A percentile compares a stretch with the other conserved stretches of the same genome.
Evolutionary conservation across 306 rosid species (phyloP).

Genomic region (Lathyrus tuberosus): DNA sequence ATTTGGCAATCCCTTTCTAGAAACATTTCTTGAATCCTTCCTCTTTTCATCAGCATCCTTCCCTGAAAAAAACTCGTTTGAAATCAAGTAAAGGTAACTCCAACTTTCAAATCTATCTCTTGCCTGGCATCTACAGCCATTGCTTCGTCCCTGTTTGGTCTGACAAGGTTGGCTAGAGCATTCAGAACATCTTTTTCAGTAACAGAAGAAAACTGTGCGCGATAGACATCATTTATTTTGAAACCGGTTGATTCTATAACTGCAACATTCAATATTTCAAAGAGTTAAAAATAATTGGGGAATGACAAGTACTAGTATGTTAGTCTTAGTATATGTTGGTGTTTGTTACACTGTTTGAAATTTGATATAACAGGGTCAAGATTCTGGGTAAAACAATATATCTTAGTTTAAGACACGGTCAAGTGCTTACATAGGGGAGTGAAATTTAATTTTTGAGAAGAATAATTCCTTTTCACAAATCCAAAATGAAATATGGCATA

Average conservation of each 20-base stretch:
- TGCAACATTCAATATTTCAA: conserved; percentile 51
- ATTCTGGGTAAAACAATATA: conserved; percentile 24
- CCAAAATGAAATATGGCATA: conserved; percentile 28
- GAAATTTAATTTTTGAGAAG: conserved; percentile 22
- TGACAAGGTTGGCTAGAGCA: conserved; percentile 88
- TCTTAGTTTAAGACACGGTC: conserved; percentile 15
- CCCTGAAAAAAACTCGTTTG: conserved; percentile 90
- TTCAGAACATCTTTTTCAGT: conserved; percentile 85
- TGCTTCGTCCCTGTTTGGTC: conserved; percentile 82
- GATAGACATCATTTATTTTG: conserved; percentile 61
- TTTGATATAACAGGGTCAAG: conserved; percentile 21
- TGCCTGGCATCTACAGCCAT: conserved; percentile 97
- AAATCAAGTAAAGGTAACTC: conserved; percentile 93
- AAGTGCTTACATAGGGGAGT: conserved; percentile 13
- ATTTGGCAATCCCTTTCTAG: no score
- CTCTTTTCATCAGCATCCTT: no score
- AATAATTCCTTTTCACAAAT: conserved; percentile 12
- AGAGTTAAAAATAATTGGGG: conserved; percentile 18
- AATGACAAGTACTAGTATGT: not conserved
- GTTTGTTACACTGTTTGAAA: conserved; percentile 11
- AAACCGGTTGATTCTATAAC: conserved; percentile 83
- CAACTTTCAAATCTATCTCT: conserved; percentile 99
- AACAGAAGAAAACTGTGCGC: conserved; percentile 94
- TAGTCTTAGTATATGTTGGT: not conserved
- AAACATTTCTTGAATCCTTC: no score